Evolutionary conservation across 306 rosid species (phyloP).

Genomic region (Casuarina equisetifolia): DNA sequence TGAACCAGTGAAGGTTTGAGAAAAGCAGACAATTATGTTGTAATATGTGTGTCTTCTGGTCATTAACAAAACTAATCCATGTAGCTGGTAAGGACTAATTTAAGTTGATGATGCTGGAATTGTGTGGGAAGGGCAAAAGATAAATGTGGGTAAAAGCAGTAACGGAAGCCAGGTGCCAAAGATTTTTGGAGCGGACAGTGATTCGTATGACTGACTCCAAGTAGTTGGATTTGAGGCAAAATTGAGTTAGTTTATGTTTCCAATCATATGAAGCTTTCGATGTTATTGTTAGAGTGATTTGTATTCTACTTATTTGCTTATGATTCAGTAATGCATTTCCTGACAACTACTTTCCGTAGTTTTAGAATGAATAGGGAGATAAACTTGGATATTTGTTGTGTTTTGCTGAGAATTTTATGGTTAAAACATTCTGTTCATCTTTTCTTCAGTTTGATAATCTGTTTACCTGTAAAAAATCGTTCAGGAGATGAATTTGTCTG

Average conservation of each 20-base stretch:
- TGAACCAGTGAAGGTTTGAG: neutral
- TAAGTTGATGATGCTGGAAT: neutral
- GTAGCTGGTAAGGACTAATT: neutral
- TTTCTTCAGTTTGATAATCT: slow-evolving; percentile 25
- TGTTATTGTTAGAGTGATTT: neutral
- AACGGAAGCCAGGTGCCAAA: neutral
- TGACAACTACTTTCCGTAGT: neutral
- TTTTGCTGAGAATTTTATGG: neutral
- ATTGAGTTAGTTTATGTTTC: neutral
- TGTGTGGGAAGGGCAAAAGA: neutral
- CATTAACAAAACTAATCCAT: neutral
- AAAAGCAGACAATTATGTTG: neutral
- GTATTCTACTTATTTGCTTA: neutral
- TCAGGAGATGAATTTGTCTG: slow-evolving; percentile 72
- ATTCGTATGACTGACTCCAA: neutral
- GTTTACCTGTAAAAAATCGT: slow-evolving; percentile 5
- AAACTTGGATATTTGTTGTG: slow-evolving; percentile 8
- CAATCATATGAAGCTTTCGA: neutral
- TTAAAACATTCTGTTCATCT: slow-evolving; percentile 20
- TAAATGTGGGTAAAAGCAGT: neutral
- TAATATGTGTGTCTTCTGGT: neutral
- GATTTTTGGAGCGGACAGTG: neutral
- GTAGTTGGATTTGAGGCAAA: neutral
- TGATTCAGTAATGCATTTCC: neutral
- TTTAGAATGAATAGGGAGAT: neutral